Evolutionary conservation across 768 basidiomycete genomes (phyloP), one percentile per base, ranked within the genome.

Genomic region (Tulasnella sp.): DNA sequence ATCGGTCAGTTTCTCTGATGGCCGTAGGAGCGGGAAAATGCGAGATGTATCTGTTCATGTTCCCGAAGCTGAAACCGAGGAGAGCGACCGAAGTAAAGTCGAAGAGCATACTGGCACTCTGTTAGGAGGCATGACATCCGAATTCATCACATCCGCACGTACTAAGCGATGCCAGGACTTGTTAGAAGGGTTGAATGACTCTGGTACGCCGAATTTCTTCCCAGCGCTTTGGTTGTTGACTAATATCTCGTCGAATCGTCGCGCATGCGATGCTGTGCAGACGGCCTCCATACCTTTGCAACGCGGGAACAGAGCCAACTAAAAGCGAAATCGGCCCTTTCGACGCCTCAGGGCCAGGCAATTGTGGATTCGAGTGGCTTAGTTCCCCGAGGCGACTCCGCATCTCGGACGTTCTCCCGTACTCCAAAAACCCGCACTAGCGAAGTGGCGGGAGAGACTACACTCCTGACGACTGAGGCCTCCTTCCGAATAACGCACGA

Each of bases 1-100:
- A 49, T 94, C 93, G 58, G 97, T 99, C 76, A 97, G 94, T 82
- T 99, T 99, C 84, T 97, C 96, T 34, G 97, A 99, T 81, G 97
- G 97, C 6, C 92, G 90, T 81, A 88, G 88, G 77, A 91, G 92
- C 39, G 96, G 97, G 1, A 94, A 93, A n/a, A 97, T 97, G 67
- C 85, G 85, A 73, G 93, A 91, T 3, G 82, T 91, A 42, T 31
- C 45, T 37, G 25, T 45, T 29, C 58, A 64, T 64, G 29, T 64
- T 31, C 78, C 68, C 38, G 71, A 29, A 67, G 85, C 84, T 70
- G 83, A 82, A 45, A 83, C 49, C 15, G 75, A 74, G 73, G 76
- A 72, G 17, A 64, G 39, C 15, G 77, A 31, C 72, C 74, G 76
- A 79, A 78, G 79, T 5, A 77, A 81, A 2, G 29, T 64, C 78